Evolutionary conservation across 176 grass and related monocot species (phyloP).

Genomic region (Tillandsia leiboldiana): DNA sequence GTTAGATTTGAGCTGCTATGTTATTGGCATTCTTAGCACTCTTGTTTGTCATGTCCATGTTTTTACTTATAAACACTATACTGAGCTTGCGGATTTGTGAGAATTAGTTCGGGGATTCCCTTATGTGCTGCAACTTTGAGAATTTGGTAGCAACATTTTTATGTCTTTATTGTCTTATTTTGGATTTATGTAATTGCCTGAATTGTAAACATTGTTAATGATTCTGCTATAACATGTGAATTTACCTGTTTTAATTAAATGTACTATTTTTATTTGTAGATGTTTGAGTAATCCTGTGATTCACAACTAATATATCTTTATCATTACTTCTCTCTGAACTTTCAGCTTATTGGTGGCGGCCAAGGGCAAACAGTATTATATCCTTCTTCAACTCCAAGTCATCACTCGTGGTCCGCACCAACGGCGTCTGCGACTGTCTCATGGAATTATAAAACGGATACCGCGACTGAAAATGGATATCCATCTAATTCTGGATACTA

Average conservation of each 20-base stretch:
- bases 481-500: conserved; percentile 29
- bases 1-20: not conserved
- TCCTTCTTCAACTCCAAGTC: conserved; percentile 32
- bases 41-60: not conserved
- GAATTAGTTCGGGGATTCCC: not conserved
- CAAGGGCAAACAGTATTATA: conserved; percentile 54
- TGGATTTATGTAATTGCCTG: no score
- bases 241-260: not conserved
- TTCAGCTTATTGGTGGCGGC: conserved; percentile 35
- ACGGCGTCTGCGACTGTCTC: conserved; percentile 26
- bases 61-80: not conserved
- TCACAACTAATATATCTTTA: conserved; percentile 11
- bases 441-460: conserved; percentile 44
- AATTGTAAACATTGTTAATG: no score
- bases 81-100: not conserved
- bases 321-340: conserved; percentile 19
- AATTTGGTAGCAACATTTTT: not conserved
- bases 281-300: conserved; percentile 12
- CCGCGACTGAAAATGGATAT: conserved; percentile 30
- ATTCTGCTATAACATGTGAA: not conserved
- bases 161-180: no score
- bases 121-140: not conserved
- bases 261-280: not conserved
- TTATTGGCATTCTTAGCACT: not conserved
- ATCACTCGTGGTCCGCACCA: conserved; percentile 48